Conservation (phyloP, 1,284 basidiomycete genomes). For the Cryptococcus sp. region DNA sequence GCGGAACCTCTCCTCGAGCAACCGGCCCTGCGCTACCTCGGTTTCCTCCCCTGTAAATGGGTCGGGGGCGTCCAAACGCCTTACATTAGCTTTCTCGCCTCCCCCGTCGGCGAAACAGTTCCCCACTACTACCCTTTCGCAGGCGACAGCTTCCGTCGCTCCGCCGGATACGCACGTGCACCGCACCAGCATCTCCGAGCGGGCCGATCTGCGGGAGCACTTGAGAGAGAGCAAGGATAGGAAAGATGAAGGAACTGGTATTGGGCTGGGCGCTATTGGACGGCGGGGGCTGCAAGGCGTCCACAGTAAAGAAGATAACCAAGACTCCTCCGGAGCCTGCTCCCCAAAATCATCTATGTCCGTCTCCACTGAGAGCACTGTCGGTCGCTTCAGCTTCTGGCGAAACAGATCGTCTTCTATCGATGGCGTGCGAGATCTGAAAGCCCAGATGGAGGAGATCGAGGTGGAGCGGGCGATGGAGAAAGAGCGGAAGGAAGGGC, state of each 20-base stretch:
- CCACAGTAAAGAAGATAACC: slow-evolving; percentile 31
- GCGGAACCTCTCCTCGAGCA: slow-evolving; percentile 21
- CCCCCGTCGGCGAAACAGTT: slow-evolving; percentile 21
- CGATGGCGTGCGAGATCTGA: slow-evolving; percentile 16
- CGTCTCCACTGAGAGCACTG: slow-evolving; percentile 9
- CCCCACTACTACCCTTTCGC: slow-evolving; percentile 22
- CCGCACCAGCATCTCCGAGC: slow-evolving; percentile 12
- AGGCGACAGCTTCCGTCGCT: slow-evolving; percentile 24
- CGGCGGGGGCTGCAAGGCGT: slow-evolving; percentile 29
- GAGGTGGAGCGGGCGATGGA: slow-evolving; percentile 43
- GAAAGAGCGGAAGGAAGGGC: slow-evolving; percentile 29
- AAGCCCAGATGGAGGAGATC: slow-evolving; percentile 33
- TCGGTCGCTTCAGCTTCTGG: slow-evolving; percentile 19
- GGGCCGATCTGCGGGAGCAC: slow-evolving; percentile 33
- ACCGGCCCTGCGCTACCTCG: slow-evolving; percentile 26
- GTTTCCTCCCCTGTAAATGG: slow-evolving; percentile 22
- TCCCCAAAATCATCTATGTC: slow-evolving; percentile 32
- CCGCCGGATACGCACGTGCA: slow-evolving; percentile 18
- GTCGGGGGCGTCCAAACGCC: slow-evolving; percentile 11
- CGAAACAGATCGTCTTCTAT: slow-evolving; percentile 7
- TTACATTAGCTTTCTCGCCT: slow-evolving; percentile 36
- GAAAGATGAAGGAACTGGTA: slow-evolving; percentile 17
- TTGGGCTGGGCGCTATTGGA: slow-evolving; percentile 31
- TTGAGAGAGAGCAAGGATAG: slow-evolving; percentile 31
- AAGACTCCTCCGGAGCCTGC: slow-evolving; percentile 14